Evolutionary conservation across 345 rosid species (phyloP), one percentile per base, ranked within the genome.

Genomic region (Triadica sebifera): DNA sequence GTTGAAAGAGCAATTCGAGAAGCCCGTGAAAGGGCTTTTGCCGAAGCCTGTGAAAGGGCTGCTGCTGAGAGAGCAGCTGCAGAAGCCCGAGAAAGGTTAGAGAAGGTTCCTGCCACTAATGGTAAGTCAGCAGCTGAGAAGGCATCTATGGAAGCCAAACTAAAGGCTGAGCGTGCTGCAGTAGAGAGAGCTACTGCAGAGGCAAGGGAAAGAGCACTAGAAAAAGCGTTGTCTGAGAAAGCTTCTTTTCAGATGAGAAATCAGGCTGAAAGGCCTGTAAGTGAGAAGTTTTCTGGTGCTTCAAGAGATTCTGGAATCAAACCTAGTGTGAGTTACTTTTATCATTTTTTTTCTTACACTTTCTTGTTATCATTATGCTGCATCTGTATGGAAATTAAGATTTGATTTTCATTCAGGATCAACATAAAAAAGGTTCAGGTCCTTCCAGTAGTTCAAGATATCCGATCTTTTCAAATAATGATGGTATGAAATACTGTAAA

Each of bases 1-100:
- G 98, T 92, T 60, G 97, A 91, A 80, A 90, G 97, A 84, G 98
- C 94, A 67, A 90, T 94, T 34, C 85, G 93, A 66, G 98, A 94
- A 85, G 98, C 95, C 63, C 93, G 97, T 43, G 96, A 87, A 87
- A 87, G 98, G 74, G 98, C 98, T 46, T 95, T 89, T 79, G 89
- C 89, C 79, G 99, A 90, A 75, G 99, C 93, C 74, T 88, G 79
- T 63, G 95, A 89, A 81, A 85, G 81, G 84, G 93, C 91, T 70
- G 91, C 92, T 50, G 84, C 83, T 50, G 91, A 90, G 84, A 94
- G 81, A 85, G 90, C 86, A 61, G 85, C 89, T 80, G 81, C 83
- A 29, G 89, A 83, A 65, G 83, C 86, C 76, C 87, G 84, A 68
- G 89, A 84, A 82, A 89, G 78, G 82, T 71, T 74, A 47, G 89